Base-by-base conservation (phyloP, 371 early-diverging fungal species). In the Spiromyces aspiralis region DNA sequence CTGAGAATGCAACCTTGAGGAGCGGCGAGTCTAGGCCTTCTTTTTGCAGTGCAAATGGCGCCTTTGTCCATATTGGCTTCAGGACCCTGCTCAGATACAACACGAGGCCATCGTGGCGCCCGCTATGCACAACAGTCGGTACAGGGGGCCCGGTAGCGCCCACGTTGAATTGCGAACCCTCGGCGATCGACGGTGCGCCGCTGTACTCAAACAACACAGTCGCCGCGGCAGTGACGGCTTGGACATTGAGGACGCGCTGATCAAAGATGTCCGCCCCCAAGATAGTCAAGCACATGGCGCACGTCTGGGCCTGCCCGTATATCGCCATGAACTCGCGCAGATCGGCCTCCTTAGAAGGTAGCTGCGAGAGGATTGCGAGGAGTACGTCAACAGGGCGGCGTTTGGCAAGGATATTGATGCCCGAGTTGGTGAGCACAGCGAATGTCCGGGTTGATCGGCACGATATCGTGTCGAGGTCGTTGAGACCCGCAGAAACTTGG, bases 321-420 rank as follows among this genome's bases (percentile, higher is more conserved):
- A 67, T 59, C 1, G 61, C 67, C 43, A 84, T 69, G 55, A 87
- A 84, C 4, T 66, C 56, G 16, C 52, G 53, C 19, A 80, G 62
- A 19, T 74, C 72, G 6, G 53, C 64, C 25, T 72, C 71, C 4
- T 67, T 49, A 0, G 67, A 53, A 10, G 65, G 59, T 27, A 54
- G 61, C 60, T 35, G 54, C n/a, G 55, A 4, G 16, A 51, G 22
- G 2, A 51, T 20, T 10, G 6, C 6, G 6, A 35, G 70, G 13
- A 86, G 57, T 22, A 77, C 66, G 50, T 88, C 88, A 3, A 87
- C 77, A 12, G 90, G 90, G 27, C 87, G 66, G 49, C 75, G 74
- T 67, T 86, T 82, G 42, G 66, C 64, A 45, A 78, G 71, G 23
- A 81, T 66, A 1, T 63, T 67, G 13, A 84, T 55, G 0, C 78